These are phyloP conservation scores for Phytopythium chamaehyphon DNA, from an alignment of 352 stramenopile species.

Conservation along the genomic window DNA sequence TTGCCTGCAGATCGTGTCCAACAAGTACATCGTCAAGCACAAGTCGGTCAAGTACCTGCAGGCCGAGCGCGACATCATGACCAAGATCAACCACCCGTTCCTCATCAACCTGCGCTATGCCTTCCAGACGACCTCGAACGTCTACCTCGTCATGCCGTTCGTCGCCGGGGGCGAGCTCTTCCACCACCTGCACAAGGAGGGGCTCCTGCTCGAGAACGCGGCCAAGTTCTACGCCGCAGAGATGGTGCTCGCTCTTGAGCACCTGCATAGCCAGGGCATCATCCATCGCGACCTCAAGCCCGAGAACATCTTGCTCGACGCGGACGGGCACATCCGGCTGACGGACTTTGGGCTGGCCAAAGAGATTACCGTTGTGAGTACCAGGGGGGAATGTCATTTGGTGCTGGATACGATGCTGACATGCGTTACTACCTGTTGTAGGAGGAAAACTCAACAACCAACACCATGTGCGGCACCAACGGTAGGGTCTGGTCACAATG, in stretches of 20 bases:
- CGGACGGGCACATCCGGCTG: constrained; percentile 78
- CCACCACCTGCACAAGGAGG: constrained; percentile 59
- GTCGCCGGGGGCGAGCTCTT: constrained; percentile 69
- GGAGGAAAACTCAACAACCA: constrained; percentile 70
- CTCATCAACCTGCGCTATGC: constrained; percentile 74
- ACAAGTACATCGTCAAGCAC: constrained; percentile 85
- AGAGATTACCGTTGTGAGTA: constrained; percentile 60
- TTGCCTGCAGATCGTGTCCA: constrained; percentile 63
- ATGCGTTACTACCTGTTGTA: constrained; percentile 15
- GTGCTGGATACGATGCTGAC: background rate
- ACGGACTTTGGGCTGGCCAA: constrained; percentile 86
- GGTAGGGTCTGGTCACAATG: constrained; percentile 15
- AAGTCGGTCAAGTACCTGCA: constrained; percentile 78
- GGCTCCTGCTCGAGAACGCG: constrained; percentile 57
- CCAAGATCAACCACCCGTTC: constrained; percentile 84
- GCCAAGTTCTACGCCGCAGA: constrained; percentile 82
- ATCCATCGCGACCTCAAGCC: constrained; percentile 85
- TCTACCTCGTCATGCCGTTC: constrained; percentile 84
- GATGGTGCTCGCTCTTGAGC: constrained; percentile 78
- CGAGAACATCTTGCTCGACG: constrained; percentile 79
- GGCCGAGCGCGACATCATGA: constrained; percentile 84
- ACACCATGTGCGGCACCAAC: constrained; percentile 82
- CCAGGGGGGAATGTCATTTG: background rate
- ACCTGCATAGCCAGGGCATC: constrained; percentile 71
- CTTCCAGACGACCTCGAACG: constrained; percentile 78